Conservation (phyloP, 2,329 filamentous ascomycete species). For the Acrocalymma vagum region DNA sequence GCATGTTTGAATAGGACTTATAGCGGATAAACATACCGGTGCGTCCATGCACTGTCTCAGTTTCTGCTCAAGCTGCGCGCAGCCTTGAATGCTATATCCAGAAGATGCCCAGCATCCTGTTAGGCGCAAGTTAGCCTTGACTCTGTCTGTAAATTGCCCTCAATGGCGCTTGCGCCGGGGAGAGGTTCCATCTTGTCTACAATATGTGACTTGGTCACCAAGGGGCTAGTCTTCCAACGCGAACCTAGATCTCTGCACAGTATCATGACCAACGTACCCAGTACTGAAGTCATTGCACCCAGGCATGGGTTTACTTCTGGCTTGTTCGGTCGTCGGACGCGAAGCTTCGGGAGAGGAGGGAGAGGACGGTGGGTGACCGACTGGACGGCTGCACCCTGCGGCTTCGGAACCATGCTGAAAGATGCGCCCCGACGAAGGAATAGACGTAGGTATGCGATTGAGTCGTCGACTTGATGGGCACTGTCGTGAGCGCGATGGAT, state of each 20-base stretch:
- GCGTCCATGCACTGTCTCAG: conserved; percentile 80
- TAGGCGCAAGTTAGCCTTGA: conserved; percentile 23
- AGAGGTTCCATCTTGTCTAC: no score
- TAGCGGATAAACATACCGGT: conserved; percentile 62
- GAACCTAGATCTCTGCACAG: no score
- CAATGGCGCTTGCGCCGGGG: no score
- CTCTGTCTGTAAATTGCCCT: neutral
- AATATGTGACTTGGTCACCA: no score
- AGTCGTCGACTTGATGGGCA: conserved; percentile 1
- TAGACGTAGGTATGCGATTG: conserved; percentile 5
- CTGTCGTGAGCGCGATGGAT: conserved; percentile 7
- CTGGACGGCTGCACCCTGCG: conserved; percentile 40
- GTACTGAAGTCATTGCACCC: conserved; percentile 70
- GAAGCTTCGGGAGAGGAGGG: conserved; percentile 69
- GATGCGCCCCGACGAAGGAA: conserved; percentile 6
- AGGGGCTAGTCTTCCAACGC: no score
- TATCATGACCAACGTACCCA: conserved; percentile 59
- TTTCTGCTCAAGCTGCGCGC: conserved; percentile 67
- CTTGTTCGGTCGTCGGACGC: conserved; percentile 70
- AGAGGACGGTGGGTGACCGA: conserved; percentile 58
- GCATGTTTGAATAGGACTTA: neutral
- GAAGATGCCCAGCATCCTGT: conserved; percentile 85
- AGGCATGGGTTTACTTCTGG: conserved; percentile 71
- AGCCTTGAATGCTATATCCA: conserved; percentile 71
- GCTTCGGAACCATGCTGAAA: conserved; percentile 46